A percentile compares a stretch with the other conserved stretches of the same genome.
Evolutionary conservation across 2,329 filamentous ascomycete species (phyloP).

Genomic region (Clonostachys rhizophaga): DNA sequence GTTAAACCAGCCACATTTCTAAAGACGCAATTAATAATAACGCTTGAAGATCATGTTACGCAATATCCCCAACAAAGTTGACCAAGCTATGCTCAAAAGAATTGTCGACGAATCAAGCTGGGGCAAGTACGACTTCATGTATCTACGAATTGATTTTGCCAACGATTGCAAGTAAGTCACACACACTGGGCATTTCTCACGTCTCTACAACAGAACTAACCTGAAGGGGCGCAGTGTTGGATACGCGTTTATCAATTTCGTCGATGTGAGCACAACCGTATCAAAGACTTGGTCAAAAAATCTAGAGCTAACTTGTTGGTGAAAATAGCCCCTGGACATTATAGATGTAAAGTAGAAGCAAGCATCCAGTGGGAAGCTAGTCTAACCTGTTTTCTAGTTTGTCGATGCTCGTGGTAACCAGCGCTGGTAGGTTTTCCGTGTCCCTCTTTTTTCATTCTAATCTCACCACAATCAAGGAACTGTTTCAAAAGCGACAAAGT

Average conservation of each 20-base stretch:
- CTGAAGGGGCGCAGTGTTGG: slow-evolving; percentile 61
- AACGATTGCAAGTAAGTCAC: slow-evolving; percentile 74
- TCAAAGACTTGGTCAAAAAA: not conserved
- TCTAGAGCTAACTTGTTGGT: slow-evolving; percentile 24
- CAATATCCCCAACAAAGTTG: slow-evolving; percentile 90
- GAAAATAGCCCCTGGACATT: slow-evolving; percentile 62
- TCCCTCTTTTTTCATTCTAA: not conserved
- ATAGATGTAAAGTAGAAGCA: slow-evolving; percentile 50
- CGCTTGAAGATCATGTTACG: slow-evolving; percentile 75
- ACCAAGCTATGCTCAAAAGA: slow-evolving; percentile 70
- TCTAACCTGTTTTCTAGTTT: slow-evolving; percentile 50
- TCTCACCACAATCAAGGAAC: slow-evolving; percentile 46
- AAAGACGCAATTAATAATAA: slow-evolving; percentile 6
- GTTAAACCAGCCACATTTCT: slow-evolving; percentile 13
- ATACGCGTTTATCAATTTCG: slow-evolving; percentile 96
- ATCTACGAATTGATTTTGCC: slow-evolving; percentile 83
- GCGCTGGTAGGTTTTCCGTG: slow-evolving; percentile 48
- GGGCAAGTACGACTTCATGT: slow-evolving; percentile 92
- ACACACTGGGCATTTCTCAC: slow-evolving; percentile 12
- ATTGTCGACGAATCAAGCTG: slow-evolving; percentile 75
- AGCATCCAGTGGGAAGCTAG: not conserved
- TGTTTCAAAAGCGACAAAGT: slow-evolving; percentile 81
- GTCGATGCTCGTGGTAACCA: slow-evolving; percentile 66
- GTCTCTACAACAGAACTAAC: not conserved
- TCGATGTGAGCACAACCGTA: slow-evolving; percentile 53